Conservation (phyloP, 192 early-diverging fungal genomes). For the Thamnidium elegans region DNA sequence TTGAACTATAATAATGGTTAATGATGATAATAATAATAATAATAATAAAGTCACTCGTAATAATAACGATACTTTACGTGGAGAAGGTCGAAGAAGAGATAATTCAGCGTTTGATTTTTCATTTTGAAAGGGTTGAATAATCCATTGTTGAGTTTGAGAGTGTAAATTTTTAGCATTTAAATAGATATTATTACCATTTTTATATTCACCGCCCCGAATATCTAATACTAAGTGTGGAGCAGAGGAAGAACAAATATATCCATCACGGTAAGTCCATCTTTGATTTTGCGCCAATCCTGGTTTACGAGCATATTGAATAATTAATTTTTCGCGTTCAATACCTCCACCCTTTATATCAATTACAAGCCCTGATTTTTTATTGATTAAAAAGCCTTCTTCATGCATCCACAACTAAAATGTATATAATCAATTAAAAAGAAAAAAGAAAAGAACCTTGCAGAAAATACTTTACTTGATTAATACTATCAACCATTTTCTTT, state of each 20-base stretch:
- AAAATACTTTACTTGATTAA: constrained; percentile 20
- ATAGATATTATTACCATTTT: constrained; percentile 17
- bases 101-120: constrained; percentile 22
- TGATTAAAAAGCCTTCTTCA: constrained; percentile 33
- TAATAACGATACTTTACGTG: constrained; percentile 4
- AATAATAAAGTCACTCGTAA: background rate
- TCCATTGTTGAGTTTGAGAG: constrained; percentile 23
- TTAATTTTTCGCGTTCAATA: constrained; percentile 25
- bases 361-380: constrained; percentile 33
- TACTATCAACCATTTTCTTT: constrained; percentile 28
- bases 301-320: constrained; percentile 31
- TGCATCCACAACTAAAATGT: constrained; percentile 28
- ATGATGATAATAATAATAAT: background rate
- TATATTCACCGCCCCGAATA: constrained; percentile 23
- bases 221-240: constrained; percentile 27
- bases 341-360: constrained; percentile 27
- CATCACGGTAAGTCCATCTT: constrained; percentile 30
- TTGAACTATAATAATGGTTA: background rate
- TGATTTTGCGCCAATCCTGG: constrained; percentile 31
- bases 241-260: constrained; percentile 16
- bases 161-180: constrained; percentile 12
- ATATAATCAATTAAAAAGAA: background rate
- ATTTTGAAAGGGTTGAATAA: constrained; percentile 27
- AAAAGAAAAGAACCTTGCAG: background rate
- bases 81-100: constrained; percentile 23